Evolutionary conservation across 805 yeast species (phyloP).

Genomic region (Teunomyces barrocoloradensis): DNA sequence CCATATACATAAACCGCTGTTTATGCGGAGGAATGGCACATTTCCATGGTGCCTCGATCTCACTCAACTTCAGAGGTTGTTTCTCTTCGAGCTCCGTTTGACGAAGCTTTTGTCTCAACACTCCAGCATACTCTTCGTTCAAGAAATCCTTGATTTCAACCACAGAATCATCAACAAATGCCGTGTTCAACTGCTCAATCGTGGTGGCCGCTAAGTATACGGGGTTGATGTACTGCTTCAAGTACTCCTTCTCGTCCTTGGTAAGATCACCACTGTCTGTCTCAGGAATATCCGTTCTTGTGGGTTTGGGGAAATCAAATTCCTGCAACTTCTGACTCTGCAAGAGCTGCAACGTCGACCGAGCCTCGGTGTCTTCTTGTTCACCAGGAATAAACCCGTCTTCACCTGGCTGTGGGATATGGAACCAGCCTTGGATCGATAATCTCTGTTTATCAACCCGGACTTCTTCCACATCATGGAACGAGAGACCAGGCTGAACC

Average conservation of each 20-base stretch:
- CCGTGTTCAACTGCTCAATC: slow-evolving; percentile 38
- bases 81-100: slow-evolving; percentile 57
- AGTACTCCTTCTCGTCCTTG: slow-evolving; percentile 46
- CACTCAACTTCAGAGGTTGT: slow-evolving; percentile 55
- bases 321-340: slow-evolving; percentile 75
- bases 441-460: slow-evolving; percentile 85
- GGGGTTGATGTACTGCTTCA: slow-evolving; percentile 56
- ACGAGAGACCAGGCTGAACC: slow-evolving; percentile 93
- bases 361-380: slow-evolving; percentile 71
- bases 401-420: slow-evolving; percentile 92
- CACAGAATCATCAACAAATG: slow-evolving; percentile 66
- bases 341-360: slow-evolving; percentile 73
- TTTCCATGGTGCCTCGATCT: slow-evolving; percentile 76
- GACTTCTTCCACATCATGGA: slow-evolving; percentile 98
- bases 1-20: slow-evolving; percentile 80
- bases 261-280: slow-evolving; percentile 28
- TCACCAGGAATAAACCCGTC: slow-evolving; percentile 81
- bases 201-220: slow-evolving; percentile 38
- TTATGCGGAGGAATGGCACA: slow-evolving; percentile 93
- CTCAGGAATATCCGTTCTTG: slow-evolving; percentile 40
- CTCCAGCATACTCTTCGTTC: slow-evolving; percentile 49
- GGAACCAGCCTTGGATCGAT: slow-evolving; percentile 98
- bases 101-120: slow-evolving; percentile 49
- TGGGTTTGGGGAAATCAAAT: slow-evolving; percentile 75
- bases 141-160: slow-evolving; percentile 66